Evolutionary conservation across 2,329 filamentous ascomycete species (phyloP), one percentile per base, ranked within the genome.

Genomic region (Akanthomyces lecanii): DNA sequence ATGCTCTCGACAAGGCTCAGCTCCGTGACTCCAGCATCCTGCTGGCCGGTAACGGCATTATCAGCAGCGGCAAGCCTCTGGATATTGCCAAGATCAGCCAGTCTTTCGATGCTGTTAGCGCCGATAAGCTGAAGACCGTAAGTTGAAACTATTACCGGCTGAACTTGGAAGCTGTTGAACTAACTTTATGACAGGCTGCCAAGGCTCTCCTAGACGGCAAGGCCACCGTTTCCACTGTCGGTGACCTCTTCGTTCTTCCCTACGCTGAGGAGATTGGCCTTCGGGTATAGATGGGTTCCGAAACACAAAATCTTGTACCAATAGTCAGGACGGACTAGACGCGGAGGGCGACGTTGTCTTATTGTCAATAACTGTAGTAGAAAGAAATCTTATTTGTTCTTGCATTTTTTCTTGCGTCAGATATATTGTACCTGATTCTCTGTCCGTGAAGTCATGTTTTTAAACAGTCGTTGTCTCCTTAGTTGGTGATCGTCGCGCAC

Each of bases 241-340:
- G 95, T 77, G 95, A 99, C 76, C 85, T 99, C 71, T 89, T 91
- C 78, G 85, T 89, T 72, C 87, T 99, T 74, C 95, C 95, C 63
- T 99, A 89, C 75, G 95, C 92, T 69, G 91, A 93, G 79, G 95
- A 99, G 75, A 83, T 99, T 76, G 96, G 94, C 71, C 85, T 99
- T 75, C 91, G 89, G 77, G 92, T 97, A 85, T 99, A 96, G 85
- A 86, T 67, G 64, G 69, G 64, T 45, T 61, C 36, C 33, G 66
- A 65, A 69, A 69, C 68, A 69, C 65, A 71, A 74, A 71, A 74
- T 69, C 72, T 72, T 79, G 77, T 78, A 78, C 69, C 75, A 79
- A 78, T 74, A 79, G 72, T 76, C 69, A 72, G 68, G 72, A 70
- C 74, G 69, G 71, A 74, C 71, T 76, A 77, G 76, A 76, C 69